Conservation (phyloP, 352 stramenopile genomes). For the Pythium utonaiense region DNA sequence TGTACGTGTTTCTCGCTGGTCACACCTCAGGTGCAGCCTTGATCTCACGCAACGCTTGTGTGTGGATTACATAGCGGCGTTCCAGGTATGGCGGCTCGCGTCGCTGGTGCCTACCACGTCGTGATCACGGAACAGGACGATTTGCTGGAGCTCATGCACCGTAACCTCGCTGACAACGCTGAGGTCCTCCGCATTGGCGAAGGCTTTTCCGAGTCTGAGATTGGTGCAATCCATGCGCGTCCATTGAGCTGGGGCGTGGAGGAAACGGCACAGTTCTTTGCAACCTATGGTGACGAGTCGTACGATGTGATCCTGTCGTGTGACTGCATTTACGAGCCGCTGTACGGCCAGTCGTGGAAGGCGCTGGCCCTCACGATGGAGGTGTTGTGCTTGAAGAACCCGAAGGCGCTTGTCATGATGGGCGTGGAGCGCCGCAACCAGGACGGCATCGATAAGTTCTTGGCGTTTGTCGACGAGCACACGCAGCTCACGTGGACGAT, state of each 20-base stretch:
- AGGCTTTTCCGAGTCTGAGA: not conserved
- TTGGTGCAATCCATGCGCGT: conserved; percentile 45
- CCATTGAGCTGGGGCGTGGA: conserved; percentile 79
- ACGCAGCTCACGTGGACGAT: conserved; percentile 48
- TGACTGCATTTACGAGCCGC: conserved; percentile 93
- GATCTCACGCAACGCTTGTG: not conserved
- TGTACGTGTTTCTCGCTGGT: conserved; percentile 34
- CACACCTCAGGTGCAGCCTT: not conserved
- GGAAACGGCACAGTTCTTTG: conserved; percentile 62
- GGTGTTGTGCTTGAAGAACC: conserved; percentile 53
- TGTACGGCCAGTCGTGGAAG: conserved; percentile 92
- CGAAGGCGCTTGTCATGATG: conserved; percentile 63
- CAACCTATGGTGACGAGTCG: conserved; percentile 36
- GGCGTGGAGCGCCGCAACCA: conserved; percentile 74
- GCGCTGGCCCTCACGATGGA: conserved; percentile 87
- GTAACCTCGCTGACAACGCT: conserved; percentile 61
- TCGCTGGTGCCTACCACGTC: conserved; percentile 77
- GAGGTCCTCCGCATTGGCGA: conserved; percentile 32
- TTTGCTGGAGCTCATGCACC: conserved; percentile 80
- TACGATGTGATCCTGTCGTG: conserved; percentile 93
- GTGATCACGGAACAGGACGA: conserved; percentile 91
- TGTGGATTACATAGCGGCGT: conserved; percentile 60
- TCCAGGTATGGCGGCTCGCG: conserved; percentile 88
- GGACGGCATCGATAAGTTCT: conserved; percentile 79
- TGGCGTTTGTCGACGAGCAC: conserved; percentile 47